These are phyloP conservation scores for Epichloe elymi DNA, from an alignment of 2,329 filamentous ascomycete genomes.

Conservation along the genomic window DNA sequence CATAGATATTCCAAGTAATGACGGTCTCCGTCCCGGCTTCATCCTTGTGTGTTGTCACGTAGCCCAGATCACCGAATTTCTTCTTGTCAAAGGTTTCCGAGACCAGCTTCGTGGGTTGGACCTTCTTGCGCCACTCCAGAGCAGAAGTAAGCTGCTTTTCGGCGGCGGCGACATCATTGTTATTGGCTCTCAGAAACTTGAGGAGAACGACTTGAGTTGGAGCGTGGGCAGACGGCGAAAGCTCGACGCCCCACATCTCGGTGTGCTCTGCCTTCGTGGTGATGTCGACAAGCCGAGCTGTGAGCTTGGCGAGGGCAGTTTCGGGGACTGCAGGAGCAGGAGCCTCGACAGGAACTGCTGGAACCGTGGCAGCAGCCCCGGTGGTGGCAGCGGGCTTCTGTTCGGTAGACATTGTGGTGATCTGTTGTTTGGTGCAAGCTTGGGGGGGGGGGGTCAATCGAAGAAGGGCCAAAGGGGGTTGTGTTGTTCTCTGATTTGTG, in stretches of 20 bases:
- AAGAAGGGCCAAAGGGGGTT: background rate
- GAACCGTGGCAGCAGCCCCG: slow-evolving; percentile 9
- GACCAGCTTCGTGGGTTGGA: slow-evolving; percentile 55
- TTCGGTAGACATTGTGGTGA: slow-evolving; percentile 13
- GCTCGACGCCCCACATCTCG: slow-evolving; percentile 79
- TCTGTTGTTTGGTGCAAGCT: background rate
- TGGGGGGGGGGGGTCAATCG: background rate
- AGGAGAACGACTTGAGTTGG: slow-evolving; percentile 76
- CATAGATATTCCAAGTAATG: slow-evolving; percentile 90
- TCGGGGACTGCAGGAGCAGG: slow-evolving; percentile 8
- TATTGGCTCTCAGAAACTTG: slow-evolving; percentile 88
- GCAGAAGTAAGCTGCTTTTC: slow-evolving; percentile 68
- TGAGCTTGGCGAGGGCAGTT: slow-evolving; percentile 39
- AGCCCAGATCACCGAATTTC: slow-evolving; percentile 71
- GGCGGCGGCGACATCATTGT: slow-evolving; percentile 58
- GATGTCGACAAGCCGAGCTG: slow-evolving; percentile 44
- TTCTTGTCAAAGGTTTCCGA: slow-evolving; percentile 48
- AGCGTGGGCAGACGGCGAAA: slow-evolving; percentile 43
- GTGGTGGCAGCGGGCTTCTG: slow-evolving; percentile 9
- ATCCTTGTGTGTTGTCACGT: slow-evolving; percentile 57
- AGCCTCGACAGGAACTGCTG: slow-evolving; percentile 6
- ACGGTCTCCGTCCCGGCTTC: slow-evolving; percentile 44
- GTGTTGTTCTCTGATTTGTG: background rate
- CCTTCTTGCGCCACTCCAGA: slow-evolving; percentile 69
- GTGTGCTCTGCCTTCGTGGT: slow-evolving; percentile 43